These are phyloP conservation scores for Sinapis alba DNA, from an alignment of 441 rosid species.

Conservation along the genomic window DNA sequence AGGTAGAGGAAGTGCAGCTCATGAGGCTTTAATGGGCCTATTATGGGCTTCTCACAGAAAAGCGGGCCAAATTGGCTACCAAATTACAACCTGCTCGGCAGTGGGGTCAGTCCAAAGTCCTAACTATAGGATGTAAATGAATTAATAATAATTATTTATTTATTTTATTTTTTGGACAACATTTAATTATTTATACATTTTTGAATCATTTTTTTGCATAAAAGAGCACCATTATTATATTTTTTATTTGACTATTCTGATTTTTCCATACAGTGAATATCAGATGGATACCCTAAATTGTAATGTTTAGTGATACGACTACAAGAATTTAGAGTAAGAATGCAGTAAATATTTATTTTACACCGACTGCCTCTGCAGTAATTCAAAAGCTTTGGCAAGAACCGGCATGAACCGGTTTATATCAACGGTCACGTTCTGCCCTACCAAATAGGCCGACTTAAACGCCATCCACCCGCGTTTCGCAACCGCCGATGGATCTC, in stretches of 20 bases:
- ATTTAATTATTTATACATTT: no score
- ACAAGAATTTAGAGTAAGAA: constrained; percentile 18
- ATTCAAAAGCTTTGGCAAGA: constrained; percentile 59
- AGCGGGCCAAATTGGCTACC: not conserved
- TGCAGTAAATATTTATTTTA: constrained; percentile 7
- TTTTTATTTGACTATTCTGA: no score
- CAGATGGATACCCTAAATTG: not conserved
- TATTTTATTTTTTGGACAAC: no score
- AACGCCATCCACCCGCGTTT: constrained; percentile 64
- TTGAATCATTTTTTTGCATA: no score
- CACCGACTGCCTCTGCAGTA: constrained; percentile 40
- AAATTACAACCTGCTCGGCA: not conserved
- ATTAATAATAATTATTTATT: no score
- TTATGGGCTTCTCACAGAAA: not conserved
- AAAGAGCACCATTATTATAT: no score
- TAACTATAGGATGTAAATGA: no score
- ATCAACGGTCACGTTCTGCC: constrained; percentile 64
- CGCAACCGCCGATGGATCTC: constrained; percentile 46
- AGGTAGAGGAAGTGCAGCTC: not conserved
- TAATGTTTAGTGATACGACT: not conserved
- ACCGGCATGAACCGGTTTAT: constrained; percentile 60
- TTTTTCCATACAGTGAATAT: not conserved
- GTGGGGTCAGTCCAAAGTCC: no score
- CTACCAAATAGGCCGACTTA: constrained; percentile 58
- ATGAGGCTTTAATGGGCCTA: not conserved